phyloP scores from a whole-genome alignment of 2,329 filamentous ascomycete species.

The Dactylellina leptospora region DNA sequence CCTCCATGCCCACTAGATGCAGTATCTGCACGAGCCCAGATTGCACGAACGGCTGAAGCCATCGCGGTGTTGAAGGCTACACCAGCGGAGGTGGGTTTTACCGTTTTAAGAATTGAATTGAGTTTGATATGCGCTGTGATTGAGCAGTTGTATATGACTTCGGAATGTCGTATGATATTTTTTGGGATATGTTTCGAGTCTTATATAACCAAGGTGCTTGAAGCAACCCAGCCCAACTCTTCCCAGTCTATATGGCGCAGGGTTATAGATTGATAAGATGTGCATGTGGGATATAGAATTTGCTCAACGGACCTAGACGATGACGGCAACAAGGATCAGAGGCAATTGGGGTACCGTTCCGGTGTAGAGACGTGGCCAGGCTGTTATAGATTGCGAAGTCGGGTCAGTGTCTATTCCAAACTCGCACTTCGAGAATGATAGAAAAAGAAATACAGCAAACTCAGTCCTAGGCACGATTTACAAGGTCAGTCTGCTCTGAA shows the following conservation, averaged over 20 bases:
- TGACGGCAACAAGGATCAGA: slow-evolving; percentile 11
- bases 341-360: slow-evolving; percentile 29
- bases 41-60: slow-evolving; percentile 21
- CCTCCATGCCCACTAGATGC: slow-evolving; percentile 11
- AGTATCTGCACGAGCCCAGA: slow-evolving; percentile 41
- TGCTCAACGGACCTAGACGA: slow-evolving; percentile 3
- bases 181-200: neutral
- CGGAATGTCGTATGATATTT: neutral
- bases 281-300: slow-evolving; percentile 24
- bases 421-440: neutral
- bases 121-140: slow-evolving; percentile 9
- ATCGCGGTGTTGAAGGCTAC: slow-evolving; percentile 17
- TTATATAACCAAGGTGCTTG: neutral
- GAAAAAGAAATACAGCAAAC: slow-evolving; percentile 32
- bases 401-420: slow-evolving; percentile 19
- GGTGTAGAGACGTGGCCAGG: slow-evolving; percentile 27
- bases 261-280: slow-evolving; percentile 46
- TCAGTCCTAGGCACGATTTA: slow-evolving; percentile 31
- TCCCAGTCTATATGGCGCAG: slow-evolving; percentile 6
- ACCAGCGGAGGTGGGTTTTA: slow-evolving; percentile 14
- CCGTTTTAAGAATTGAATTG: neutral
- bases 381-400: slow-evolving; percentile 21
- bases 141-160: neutral
- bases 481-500: slow-evolving; percentile 20
- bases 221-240: neutral